Evolutionary conservation across 306 rosid genomes (phyloP).

Genomic region (Mucuna pruriens): DNA sequence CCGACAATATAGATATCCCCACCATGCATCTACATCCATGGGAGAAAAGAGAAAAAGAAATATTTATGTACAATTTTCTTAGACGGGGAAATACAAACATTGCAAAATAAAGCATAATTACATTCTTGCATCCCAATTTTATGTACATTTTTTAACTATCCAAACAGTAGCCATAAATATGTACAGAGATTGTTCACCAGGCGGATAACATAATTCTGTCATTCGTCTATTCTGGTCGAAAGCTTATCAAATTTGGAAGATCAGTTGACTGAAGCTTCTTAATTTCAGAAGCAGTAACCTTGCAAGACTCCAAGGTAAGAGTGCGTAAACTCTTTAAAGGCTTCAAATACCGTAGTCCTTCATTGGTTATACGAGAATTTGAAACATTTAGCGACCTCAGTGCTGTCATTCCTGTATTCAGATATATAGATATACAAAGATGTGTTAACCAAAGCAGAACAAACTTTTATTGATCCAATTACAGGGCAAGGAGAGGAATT

Average conservation of each 20-base stretch:
- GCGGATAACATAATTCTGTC: constrained; percentile 20
- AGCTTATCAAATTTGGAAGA: constrained; percentile 85
- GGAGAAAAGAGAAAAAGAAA: not conserved
- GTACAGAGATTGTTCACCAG: constrained; percentile 42
- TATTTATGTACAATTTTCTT: constrained; percentile 12
- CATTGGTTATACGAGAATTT: constrained; percentile 75
- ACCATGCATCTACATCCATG: constrained; percentile 2
- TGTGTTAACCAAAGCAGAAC: not conserved
- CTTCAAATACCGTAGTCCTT: constrained; percentile 76
- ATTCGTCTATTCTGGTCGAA: constrained; percentile 73
- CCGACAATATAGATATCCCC: not conserved
- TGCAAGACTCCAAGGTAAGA: constrained; percentile 84
- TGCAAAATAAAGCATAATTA: constrained; percentile 30
- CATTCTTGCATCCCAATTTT: constrained; percentile 31
- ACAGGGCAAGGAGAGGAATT: constrained; percentile 19
- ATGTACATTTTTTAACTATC: constrained; percentile 36
- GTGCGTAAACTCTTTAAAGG: constrained; percentile 77
- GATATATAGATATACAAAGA: constrained; percentile 27
- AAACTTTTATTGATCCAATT: constrained; percentile 18
- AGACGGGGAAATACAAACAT: constrained; percentile 11
- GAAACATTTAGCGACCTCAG: constrained; percentile 79
- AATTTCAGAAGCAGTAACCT: constrained; percentile 75
- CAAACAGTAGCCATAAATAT: constrained; percentile 36
- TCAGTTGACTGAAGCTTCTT: constrained; percentile 77
- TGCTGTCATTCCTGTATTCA: constrained; percentile 73